Evolutionary conservation across 1,284 basidiomycete genomes (phyloP).

Genomic region (Fomitopsis betulina): DNA sequence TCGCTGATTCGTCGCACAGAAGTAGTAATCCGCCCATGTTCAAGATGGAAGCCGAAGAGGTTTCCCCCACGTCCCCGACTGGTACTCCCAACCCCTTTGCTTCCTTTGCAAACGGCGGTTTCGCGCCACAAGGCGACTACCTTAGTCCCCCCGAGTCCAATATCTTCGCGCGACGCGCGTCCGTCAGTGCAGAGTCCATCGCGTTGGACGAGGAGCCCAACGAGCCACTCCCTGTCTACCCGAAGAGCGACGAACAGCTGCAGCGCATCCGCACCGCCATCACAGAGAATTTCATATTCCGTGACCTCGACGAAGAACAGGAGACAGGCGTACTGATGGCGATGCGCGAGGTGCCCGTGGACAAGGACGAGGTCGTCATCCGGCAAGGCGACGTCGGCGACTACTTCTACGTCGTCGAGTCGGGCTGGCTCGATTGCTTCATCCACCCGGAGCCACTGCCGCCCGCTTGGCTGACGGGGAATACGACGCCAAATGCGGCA

Average conservation of each 20-base stretch:
- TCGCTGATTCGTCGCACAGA: conserved; percentile 34
- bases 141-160: conserved; percentile 65
- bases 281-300: conserved; percentile 89
- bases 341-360: conserved; percentile 87
- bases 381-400: conserved; percentile 96
- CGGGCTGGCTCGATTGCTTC: conserved; percentile 85
- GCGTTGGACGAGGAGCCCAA: conserved; percentile 69
- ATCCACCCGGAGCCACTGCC: conserved; percentile 68
- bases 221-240: conserved; percentile 69
- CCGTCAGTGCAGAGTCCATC: conserved; percentile 97
- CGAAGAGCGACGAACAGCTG: conserved; percentile 85
- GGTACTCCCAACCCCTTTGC: conserved; percentile 44
- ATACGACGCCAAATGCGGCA: conserved; percentile 40
- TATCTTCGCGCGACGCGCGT: conserved; percentile 87
- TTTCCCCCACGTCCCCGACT: conserved; percentile 60
- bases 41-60: conserved; percentile 51
- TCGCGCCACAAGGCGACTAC: conserved; percentile 51
- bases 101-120: conserved; percentile 32
- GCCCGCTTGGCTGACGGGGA: conserved; percentile 46
- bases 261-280: conserved; percentile 86
- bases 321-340: conserved; percentile 89
- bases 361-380: conserved; percentile 81
- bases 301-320: conserved; percentile 96
- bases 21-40: conserved; percentile 43
- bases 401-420: conserved; percentile 97